Percentiles rank a stretch among this genome's conserved stretches.
These are phyloP conservation scores for Thalassiosira exigua DNA, from an alignment of 352 stramenopile species.

Conservation along the genomic window DNA sequence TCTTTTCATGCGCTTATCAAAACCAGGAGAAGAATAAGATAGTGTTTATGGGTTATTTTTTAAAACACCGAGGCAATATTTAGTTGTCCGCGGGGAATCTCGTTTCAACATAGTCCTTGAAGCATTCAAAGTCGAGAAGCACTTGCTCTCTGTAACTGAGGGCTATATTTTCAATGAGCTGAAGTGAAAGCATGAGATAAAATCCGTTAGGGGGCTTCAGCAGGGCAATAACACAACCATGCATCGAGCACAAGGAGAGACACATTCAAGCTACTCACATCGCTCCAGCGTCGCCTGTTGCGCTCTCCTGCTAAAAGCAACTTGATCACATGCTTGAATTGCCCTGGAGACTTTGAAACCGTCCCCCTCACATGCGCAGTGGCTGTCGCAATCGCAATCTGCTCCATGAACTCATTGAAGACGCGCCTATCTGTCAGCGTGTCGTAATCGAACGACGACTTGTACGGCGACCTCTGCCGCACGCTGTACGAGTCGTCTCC, in stretches of 20 bases:
- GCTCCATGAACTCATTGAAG: constrained; percentile 65
- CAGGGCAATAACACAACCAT: background rate
- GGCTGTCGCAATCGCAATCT: constrained; percentile 63
- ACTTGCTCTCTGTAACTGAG: constrained; percentile 67
- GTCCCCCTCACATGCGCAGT: constrained; percentile 68
- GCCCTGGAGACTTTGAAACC: constrained; percentile 63
- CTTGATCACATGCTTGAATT: constrained; percentile 77
- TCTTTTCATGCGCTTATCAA: no score
- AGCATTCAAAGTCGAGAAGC: constrained; percentile 70
- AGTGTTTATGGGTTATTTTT: no score
- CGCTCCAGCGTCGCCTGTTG: constrained; percentile 51
- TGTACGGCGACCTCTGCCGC: constrained; percentile 67
- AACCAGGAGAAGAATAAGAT: no score
- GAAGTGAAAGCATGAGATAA: constrained; percentile 4
- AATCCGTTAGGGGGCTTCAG: constrained; percentile 1
- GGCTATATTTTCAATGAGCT: constrained; percentile 59
- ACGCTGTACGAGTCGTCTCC: constrained; percentile 56
- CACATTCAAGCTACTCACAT: constrained; percentile 22
- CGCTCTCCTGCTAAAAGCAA: constrained; percentile 47
- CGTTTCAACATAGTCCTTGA: constrained; percentile 59
- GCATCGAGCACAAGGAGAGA: background rate
- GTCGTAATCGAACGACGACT: constrained; percentile 57
- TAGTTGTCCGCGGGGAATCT: no score
- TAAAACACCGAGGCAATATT: no score
- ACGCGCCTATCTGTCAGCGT: constrained; percentile 32